Evolutionary conservation across 305 asterid species (phyloP).

Genomic region (Lippia alba): DNA sequence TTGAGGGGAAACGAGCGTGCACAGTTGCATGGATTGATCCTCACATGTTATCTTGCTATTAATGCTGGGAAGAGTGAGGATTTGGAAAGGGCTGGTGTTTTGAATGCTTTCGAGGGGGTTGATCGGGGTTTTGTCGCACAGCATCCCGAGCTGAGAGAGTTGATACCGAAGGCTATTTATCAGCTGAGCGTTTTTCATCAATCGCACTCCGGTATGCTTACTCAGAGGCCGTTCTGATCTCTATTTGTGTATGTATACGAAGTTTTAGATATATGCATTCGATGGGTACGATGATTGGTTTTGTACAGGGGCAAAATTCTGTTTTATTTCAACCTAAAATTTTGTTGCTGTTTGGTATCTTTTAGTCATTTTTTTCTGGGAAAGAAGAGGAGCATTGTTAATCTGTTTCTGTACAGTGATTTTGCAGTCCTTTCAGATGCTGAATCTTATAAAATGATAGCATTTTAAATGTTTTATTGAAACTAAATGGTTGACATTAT

Average conservation of each 20-base stretch:
- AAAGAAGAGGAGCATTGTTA: background rate
- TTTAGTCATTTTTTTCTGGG: too few species aligned
- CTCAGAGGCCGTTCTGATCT: constrained; percentile 46
- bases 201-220: constrained; percentile 67
- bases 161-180: constrained; percentile 54
- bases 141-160: constrained; percentile 60
- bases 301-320: constrained; percentile 9
- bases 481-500: too few species aligned
- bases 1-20: constrained; percentile 65
- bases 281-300: background rate
- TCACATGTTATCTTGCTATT: constrained; percentile 69
- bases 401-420: constrained; percentile 13
- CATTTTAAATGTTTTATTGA: too few species aligned
- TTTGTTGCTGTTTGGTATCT: too few species aligned
- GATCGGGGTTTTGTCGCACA: constrained; percentile 55
- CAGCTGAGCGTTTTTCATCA: constrained; percentile 72
- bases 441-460: too few species aligned
- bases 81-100: constrained; percentile 66
- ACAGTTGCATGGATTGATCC: constrained; percentile 58
- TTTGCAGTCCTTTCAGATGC: background rate
- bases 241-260: constrained; percentile 12
- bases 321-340: too few species aligned
- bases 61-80: constrained; percentile 74
- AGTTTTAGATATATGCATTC: too few species aligned
- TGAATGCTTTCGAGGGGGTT: constrained; percentile 63